Evolutionary conservation across 768 basidiomycete genomes (phyloP), one percentile per base, ranked within the genome.

Genomic region (Pleurotus pulmonarius): DNA sequence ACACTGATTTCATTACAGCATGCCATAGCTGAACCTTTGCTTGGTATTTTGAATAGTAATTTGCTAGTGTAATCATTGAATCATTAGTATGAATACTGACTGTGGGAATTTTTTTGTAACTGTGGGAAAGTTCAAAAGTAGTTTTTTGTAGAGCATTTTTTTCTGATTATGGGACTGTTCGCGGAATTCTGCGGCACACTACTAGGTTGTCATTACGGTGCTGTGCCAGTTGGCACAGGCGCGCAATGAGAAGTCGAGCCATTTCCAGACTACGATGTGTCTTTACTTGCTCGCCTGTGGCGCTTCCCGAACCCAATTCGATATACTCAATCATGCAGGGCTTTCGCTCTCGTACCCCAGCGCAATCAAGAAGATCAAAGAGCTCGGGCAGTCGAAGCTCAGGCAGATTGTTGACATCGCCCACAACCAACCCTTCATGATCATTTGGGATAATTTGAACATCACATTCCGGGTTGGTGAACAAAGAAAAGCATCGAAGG

Each of bases 401-500:
- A 12, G 44, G 15, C 6, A 39, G 8, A 60, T 59, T 13, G 45
- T 43, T 7, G 2, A 15, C 4, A 56, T 64, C 8, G 63, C 58
- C 1, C 49, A 34, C 1, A 49, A 26, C 2, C n/a, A 37, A 34
- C 48, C 57, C 1, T 63, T 59, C 24, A 63, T 64, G 64, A 44
- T 68, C 18, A 59, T 66, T 11, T 69, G 67, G 67, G 69, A 69
- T 39, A 70, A 70, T 41, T 39, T 68, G 34, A 69, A 68, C 58
- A 68, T 70, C 26, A 61, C 64, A 0, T 66, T 66, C 46, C 52
- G 54, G 5, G 65, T 70, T 29, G 59, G 46, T 7, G 56, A 68
- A 40, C 65, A 69, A 46, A 59, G 68, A 2, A 20, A 45, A 5
- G 59, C 65, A 37, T 60, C 61, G 2, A 65, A 67, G 46, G 64